These are phyloP conservation scores for Candida nemodendra DNA, from an alignment of 805 yeast genomes.

Conservation along the genomic window DNA sequence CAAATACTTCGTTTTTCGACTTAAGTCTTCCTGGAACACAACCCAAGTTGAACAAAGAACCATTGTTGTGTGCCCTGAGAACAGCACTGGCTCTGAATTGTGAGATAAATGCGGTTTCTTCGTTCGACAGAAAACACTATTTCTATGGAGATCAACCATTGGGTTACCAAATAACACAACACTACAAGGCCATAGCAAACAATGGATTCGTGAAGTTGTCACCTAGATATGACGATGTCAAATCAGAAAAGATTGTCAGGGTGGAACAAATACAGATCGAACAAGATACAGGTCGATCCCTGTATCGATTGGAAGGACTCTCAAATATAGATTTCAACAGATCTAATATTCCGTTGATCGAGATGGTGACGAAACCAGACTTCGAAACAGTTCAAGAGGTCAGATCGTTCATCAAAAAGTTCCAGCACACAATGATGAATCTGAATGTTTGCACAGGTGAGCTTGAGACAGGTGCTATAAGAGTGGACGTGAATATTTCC, in stretches of 20 bases:
- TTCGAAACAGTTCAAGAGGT: constrained; percentile 67
- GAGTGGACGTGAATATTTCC: constrained; percentile 93
- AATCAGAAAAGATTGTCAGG: constrained; percentile 46
- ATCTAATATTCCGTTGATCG: constrained; percentile 82
- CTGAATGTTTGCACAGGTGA: constrained; percentile 83
- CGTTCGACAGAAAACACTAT: constrained; percentile 93
- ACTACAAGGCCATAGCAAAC: constrained; percentile 71
- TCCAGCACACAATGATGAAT: constrained; percentile 67
- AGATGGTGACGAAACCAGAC: constrained; percentile 89
- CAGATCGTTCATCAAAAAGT: constrained; percentile 74
- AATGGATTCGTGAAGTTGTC: constrained; percentile 57
- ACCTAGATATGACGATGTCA: constrained; percentile 50
- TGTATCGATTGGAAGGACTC: constrained; percentile 45
- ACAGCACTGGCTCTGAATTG: constrained; percentile 72
- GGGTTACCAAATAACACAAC: constrained; percentile 95
- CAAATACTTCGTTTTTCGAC: constrained; percentile 75
- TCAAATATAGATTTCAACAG: constrained; percentile 75
- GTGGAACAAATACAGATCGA: constrained; percentile 87
- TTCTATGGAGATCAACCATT: constrained; percentile 95
- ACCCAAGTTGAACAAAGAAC: constrained; percentile 76
- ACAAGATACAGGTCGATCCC: constrained; percentile 89
- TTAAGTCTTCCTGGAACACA: constrained; percentile 90
- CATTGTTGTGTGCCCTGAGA: constrained; percentile 64
- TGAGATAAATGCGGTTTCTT: constrained; percentile 50
- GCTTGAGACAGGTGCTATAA: constrained; percentile 89